Conservation (phyloP, 2,329 filamentous ascomycete species). For the Chaetomiaceae sp. region DNA sequence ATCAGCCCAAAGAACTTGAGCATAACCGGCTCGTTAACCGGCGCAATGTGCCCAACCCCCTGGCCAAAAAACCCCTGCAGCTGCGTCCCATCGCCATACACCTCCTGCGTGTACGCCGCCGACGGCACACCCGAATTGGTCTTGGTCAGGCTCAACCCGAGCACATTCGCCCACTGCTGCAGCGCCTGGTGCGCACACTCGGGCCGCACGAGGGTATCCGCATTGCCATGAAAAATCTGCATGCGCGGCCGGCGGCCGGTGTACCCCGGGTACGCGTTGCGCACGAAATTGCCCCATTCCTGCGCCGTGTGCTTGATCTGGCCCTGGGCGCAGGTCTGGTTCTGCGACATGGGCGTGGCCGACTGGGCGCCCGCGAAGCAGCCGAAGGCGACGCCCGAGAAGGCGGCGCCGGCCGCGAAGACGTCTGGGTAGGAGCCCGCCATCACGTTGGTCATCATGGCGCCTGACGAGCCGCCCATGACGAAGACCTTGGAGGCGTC, state of each 20-base stretch:
- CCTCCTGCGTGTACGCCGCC: conserved; percentile 29
- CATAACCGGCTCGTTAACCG: conserved; percentile 28
- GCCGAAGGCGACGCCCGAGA: conserved; percentile 29
- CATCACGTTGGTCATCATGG: conserved; percentile 37
- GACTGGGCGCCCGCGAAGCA: conserved; percentile 23
- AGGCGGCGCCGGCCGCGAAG: conserved; percentile 31
- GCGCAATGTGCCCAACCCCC: conserved; percentile 30
- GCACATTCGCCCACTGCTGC: conserved; percentile 32
- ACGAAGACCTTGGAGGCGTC: conserved; percentile 44
- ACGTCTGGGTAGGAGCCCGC: conserved; percentile 33
- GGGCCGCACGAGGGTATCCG: conserved; percentile 28
- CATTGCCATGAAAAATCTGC: conserved; percentile 30
- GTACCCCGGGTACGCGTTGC: conserved; percentile 30
- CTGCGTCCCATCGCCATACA: conserved; percentile 33
- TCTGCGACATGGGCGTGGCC: conserved; percentile 24
- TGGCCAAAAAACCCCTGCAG: conserved; percentile 30
- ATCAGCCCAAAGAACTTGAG: conserved; percentile 28
- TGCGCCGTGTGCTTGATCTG: conserved; percentile 22
- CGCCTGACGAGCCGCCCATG: conserved; percentile 40
- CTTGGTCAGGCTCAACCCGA: conserved; percentile 17
- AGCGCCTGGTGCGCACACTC: conserved; percentile 27
- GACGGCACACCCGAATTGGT: conserved; percentile 28
- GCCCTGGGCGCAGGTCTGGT: conserved; percentile 30
- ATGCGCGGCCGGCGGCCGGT: conserved; percentile 29
- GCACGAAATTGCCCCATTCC: conserved; percentile 28